A percentile compares a stretch with the other conserved stretches of the same genome.
phyloP scores from a whole-genome alignment of 495 filamentous ascomycete species.

The Beverwykella pulmonaria region DNA sequence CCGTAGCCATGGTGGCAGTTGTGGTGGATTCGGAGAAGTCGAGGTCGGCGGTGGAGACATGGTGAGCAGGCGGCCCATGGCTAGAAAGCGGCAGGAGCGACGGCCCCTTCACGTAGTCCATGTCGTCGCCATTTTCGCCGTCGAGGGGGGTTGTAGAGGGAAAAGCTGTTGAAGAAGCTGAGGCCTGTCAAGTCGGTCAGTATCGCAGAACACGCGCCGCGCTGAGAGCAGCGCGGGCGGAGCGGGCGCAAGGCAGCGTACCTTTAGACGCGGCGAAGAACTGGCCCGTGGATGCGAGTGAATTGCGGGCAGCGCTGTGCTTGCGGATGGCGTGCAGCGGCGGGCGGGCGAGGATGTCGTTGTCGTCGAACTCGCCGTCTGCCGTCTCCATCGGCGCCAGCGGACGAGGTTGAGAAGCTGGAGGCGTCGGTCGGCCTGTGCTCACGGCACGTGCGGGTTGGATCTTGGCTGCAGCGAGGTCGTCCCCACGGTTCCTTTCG shows the following conservation, averaged over 20 bases:
- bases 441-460: neutral
- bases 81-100: neutral
- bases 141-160: neutral
- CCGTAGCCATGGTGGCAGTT: neutral
- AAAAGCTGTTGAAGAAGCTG: too few species aligned
- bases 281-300: too few species aligned
- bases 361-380: neutral
- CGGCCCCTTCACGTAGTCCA: slow-evolving; percentile 8
- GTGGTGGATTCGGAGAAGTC: neutral
- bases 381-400: neutral
- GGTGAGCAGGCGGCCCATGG: neutral
- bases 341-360: neutral
- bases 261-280: too few species aligned
- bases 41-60: slow-evolving; percentile 10
- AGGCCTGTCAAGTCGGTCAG: neutral
- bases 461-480: neutral
- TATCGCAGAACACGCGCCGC: neutral
- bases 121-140: slow-evolving; percentile 15
- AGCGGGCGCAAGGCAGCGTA: neutral
- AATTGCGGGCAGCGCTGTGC: too few species aligned
- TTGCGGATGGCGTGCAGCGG: too few species aligned
- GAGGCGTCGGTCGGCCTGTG: neutral
- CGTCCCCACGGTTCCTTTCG: neutral
- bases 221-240: neutral
- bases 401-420: slow-evolving; percentile 9